Conservation (phyloP, 2,329 filamentous ascomycete species). For the Fusarium sulawesiense region DNA sequence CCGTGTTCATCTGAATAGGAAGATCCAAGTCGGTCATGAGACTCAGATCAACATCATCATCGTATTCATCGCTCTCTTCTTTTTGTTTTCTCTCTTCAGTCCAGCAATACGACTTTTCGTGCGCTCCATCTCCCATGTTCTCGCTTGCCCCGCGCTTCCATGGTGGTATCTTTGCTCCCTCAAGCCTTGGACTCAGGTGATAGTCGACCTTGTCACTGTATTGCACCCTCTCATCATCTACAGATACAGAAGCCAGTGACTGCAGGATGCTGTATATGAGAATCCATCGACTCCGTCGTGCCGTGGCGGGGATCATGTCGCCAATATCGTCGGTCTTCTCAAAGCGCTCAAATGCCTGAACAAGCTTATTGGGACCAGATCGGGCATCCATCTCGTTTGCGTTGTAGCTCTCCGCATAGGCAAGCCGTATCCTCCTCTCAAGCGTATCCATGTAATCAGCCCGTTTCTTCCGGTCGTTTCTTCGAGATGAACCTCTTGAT, state of each 20-base stretch:
- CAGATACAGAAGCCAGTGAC: constrained; percentile 67
- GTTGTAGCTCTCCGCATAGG: constrained; percentile 70
- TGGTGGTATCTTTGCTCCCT: constrained; percentile 57
- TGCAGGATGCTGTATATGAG: constrained; percentile 71
- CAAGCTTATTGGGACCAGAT: constrained; percentile 61
- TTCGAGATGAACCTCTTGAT: constrained; percentile 54
- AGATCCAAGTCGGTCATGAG: constrained; percentile 14
- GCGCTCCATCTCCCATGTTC: constrained; percentile 53
- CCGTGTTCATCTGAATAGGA: constrained; percentile 19
- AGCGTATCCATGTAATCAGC: constrained; percentile 42
- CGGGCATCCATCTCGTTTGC: constrained; percentile 66
- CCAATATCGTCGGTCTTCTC: constrained; percentile 65
- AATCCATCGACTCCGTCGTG: constrained; percentile 70
- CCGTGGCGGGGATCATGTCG: constrained; percentile 64
- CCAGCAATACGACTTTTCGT: constrained; percentile 67
- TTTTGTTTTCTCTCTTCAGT: constrained; percentile 49
- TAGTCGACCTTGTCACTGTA: constrained; percentile 66
- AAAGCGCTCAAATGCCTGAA: constrained; percentile 66
- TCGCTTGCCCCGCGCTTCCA: constrained; percentile 56
- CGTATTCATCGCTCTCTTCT: constrained; percentile 16
- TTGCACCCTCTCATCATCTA: constrained; percentile 65
- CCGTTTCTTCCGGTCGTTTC: constrained; percentile 47
- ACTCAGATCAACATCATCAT: constrained; percentile 14
- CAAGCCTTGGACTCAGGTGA: constrained; percentile 66
- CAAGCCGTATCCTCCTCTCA: constrained; percentile 65